These are phyloP conservation scores for Thielaviopsis populi DNA, from an alignment of 2,329 filamentous ascomycete genomes.

Conservation along the genomic window DNA sequence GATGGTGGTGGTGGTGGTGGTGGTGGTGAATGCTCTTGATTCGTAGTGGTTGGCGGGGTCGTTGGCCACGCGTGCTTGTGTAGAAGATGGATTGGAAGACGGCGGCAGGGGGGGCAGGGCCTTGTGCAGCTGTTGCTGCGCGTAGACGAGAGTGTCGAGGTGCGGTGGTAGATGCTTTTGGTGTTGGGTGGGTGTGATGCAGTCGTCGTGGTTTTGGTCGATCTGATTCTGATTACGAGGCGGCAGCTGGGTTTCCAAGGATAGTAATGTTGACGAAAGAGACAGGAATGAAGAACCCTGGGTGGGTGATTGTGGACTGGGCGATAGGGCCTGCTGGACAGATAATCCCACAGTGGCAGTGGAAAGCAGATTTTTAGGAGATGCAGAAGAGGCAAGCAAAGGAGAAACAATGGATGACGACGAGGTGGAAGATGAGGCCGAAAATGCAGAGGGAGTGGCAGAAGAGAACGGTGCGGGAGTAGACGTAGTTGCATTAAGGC, in stretches of 20 bases:
- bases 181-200: background rate
- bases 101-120: background rate
- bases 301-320: slow-evolving; percentile 5
- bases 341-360: slow-evolving; percentile 13
- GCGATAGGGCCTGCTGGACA: slow-evolving; percentile 9
- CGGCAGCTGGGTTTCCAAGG: slow-evolving; percentile 3
- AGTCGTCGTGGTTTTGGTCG: background rate
- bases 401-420: background rate
- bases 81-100: background rate
- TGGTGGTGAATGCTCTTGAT: background rate
- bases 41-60: slow-evolving; percentile 1
- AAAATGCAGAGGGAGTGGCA: slow-evolving; percentile 16
- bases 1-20: background rate
- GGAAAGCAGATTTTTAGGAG: slow-evolving; percentile 8
- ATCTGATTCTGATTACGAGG: background rate
- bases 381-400: background rate
- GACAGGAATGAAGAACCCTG: slow-evolving; percentile 5
- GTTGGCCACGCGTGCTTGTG: background rate
- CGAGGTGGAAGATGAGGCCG: slow-evolving; percentile 8
- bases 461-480: slow-evolving; percentile 18
- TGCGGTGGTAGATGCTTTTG: background rate
- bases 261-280: slow-evolving; percentile 9
- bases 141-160: background rate
- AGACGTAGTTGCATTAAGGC: slow-evolving; percentile 13
- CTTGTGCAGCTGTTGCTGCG: background rate